Conservation (phyloP, 1,284 basidiomycete genomes). For the Malassezia obtusa region DNA sequence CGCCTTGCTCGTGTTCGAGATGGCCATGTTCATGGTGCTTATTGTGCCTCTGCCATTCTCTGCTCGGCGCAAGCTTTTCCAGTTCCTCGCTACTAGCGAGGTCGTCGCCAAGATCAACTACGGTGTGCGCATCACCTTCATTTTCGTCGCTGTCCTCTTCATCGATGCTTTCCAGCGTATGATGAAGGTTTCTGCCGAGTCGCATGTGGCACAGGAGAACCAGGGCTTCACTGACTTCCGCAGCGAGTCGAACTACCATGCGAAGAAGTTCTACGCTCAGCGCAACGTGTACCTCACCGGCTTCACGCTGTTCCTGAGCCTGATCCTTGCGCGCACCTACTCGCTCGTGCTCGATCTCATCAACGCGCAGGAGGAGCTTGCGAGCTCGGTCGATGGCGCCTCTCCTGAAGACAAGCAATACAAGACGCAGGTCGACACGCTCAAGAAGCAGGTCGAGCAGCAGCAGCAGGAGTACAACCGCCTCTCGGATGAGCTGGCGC, state of each 20-base stretch:
- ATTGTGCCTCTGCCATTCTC: constrained; percentile 62
- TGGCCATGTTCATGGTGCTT: constrained; percentile 45
- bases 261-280: constrained; percentile 71
- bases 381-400: constrained; percentile 27
- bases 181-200: constrained; percentile 70
- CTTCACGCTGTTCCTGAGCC: constrained; percentile 66
- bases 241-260: constrained; percentile 73
- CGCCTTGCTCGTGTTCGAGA: constrained; percentile 42
- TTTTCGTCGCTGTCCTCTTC: constrained; percentile 73
- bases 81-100: constrained; percentile 57
- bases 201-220: constrained; percentile 61
- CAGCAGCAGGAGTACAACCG: constrained; percentile 47
- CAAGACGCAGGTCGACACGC: constrained; percentile 29
- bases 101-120: constrained; percentile 53
- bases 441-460: constrained; percentile 45
- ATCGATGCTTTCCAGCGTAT: constrained; percentile 87
- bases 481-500: constrained; percentile 41
- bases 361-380: constrained; percentile 75
- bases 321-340: constrained; percentile 79
- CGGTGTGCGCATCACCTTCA: constrained; percentile 82
- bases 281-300: constrained; percentile 70
- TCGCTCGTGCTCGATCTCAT: constrained; percentile 84
- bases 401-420: constrained; percentile 22
- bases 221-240: constrained; percentile 60
- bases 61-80: constrained; percentile 63